Evolutionary conservation across 2,329 filamentous ascomycete genomes (phyloP).

Genomic region (Cordyceps militaris): DNA sequence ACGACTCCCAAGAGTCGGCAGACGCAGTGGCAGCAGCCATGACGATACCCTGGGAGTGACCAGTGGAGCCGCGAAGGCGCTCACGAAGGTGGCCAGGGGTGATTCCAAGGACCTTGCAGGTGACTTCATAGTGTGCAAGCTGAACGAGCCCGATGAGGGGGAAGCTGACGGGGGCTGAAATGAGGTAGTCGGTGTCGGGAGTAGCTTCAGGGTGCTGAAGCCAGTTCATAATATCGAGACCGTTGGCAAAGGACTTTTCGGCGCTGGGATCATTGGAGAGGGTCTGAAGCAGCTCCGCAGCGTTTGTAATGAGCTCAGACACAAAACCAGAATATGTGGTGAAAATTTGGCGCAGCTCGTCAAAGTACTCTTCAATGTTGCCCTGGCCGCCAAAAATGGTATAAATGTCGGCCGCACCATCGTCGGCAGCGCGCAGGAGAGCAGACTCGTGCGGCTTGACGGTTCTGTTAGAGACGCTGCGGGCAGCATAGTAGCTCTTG

Average conservation of each 20-base stretch:
- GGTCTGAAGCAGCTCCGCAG: conserved; percentile 80
- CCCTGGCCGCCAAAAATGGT: conserved; percentile 95
- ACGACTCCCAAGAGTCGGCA: conserved; percentile 88
- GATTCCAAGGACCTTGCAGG: conserved; percentile 83
- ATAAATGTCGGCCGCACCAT: conserved; percentile 78
- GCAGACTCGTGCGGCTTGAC: conserved; percentile 93
- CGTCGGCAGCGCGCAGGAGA: conserved; percentile 78
- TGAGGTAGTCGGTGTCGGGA: conserved; percentile 88
- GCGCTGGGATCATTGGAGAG: conserved; percentile 77
- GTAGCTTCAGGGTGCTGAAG: conserved; percentile 82
- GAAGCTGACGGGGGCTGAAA: conserved; percentile 91
- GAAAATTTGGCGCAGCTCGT: conserved; percentile 88
- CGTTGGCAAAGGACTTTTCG: conserved; percentile 94
- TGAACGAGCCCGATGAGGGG: conserved; percentile 94
- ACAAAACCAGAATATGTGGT: conserved; percentile 87
- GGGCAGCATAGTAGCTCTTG: conserved; percentile 83
- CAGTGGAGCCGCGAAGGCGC: conserved; percentile 78
- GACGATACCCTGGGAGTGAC: conserved; percentile 94
- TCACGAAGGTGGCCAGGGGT: conserved; percentile 84
- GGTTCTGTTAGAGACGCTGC: conserved; percentile 72
- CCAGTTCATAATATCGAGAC: conserved; percentile 93
- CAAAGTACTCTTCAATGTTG: conserved; percentile 99
- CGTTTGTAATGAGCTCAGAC: conserved; percentile 71
- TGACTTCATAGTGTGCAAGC: conserved; percentile 89
- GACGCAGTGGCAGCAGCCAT: conserved; percentile 88